Base-by-base conservation (phyloP, 1,284 basidiomycete genomes). In the Microbotryum lychnidis-dioicae region DNA sequence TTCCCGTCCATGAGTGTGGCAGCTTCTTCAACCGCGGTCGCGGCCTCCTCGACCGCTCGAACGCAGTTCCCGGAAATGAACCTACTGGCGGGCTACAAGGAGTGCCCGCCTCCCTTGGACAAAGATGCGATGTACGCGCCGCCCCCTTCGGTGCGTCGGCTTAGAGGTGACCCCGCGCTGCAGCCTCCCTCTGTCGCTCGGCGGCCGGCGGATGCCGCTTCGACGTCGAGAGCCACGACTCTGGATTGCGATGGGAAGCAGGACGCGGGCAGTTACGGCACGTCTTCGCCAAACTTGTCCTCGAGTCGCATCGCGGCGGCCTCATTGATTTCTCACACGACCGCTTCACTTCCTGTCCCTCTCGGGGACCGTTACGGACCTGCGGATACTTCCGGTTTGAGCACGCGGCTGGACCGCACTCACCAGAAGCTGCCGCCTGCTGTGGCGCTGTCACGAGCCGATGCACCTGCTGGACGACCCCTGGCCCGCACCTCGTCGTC, bases 101-200 rank as follows among this genome's bases (percentile, higher is more conserved):
- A 53, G 25, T 3, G 25, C 27, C 53, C 61, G 3, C 25, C 25
- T 44, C 59, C 53, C 37, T n/a, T 31, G 8, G 46, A 23, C 31
- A 68, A 62, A 50, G 59, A 58, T 23, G 67, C 61, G 49, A 64
- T 64, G 55, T 57, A 64, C 51, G 59, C 49, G 9, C 29, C 62
- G 51, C 64, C 66, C 25, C 16, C 55, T 14, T 53, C 58, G 25
- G 53, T 66, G 4, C 44, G 62, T 4, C 29, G 60, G 8, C 33
- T 54, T 1, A 60, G 56, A 3, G 48, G 51, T 2, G 59, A 62
- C n/a, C 1, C 54, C 45, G 25, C 10, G n/a, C 10, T 5, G 31
- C 29, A 29, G 44, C 29, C 14, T 10, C 12, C 16, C 37, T 6
- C 16, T 18, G 37, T 42, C 37, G 37, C 16, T 42, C 37, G 14